Conservation (phyloP, 495 filamentous ascomycete genomes). For the Beverwykella pulmonaria region DNA sequence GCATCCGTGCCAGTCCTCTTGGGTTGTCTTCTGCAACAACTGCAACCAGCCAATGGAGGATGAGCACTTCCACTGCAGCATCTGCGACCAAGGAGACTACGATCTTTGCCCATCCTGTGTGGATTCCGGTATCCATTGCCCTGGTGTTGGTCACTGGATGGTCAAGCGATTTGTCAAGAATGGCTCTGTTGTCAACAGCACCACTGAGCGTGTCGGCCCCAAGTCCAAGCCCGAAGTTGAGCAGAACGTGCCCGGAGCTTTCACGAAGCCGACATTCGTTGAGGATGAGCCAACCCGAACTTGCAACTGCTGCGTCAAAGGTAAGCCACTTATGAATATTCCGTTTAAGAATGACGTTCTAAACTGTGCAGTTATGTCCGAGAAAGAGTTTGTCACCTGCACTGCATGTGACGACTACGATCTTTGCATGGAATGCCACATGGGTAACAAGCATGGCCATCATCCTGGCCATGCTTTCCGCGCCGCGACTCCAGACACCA, state of each 20-base stretch:
- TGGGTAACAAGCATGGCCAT: conserved; percentile 80
- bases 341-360: not conserved
- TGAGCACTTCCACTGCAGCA: conserved; percentile 90
- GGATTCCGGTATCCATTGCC: conserved; percentile 72
- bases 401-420: conserved; percentile 85
- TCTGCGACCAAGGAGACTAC: conserved; percentile 90
- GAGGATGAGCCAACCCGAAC: conserved; percentile 64
- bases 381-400: conserved; percentile 83
- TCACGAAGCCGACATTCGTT: conserved; percentile 43
- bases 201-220: conserved; percentile 74
- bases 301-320: conserved; percentile 88
- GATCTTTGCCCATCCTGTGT: conserved; percentile 88
- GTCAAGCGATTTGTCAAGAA: conserved; percentile 83
- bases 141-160: conserved; percentile 80
- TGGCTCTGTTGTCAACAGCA: conserved; percentile 80
- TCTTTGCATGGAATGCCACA: conserved; percentile 81
- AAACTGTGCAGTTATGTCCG: conserved; percentile 63
- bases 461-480: conserved; percentile 85
- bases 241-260: conserved; percentile 51
- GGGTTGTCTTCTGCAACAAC: conserved; percentile 88
- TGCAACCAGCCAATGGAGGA: conserved; percentile 77
- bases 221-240: conserved; percentile 50
- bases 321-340: conserved; percentile 59
- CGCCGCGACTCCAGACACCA: conserved; percentile 60
- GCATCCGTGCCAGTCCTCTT: conserved; percentile 43